These are phyloP conservation scores for Nidularia sp. DNA, from an alignment of 768 basidiomycete species.

Conservation along the genomic window DNA sequence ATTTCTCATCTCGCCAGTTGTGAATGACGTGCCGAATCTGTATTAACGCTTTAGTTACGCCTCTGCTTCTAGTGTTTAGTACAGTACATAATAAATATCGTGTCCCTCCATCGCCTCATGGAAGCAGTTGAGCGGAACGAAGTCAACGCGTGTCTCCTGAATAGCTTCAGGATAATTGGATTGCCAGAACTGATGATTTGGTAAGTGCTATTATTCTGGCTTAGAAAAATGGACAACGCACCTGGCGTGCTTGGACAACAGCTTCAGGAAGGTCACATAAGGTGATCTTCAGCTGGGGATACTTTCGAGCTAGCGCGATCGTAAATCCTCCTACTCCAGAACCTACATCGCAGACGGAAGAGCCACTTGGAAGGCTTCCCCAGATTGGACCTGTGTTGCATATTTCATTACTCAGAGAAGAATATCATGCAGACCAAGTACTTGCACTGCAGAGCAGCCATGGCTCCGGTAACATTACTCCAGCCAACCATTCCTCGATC, in stretches of 20 bases:
- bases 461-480: slow-evolving; percentile 2
- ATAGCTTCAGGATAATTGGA: slow-evolving; percentile 7
- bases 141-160: slow-evolving; percentile 7
- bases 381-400: slow-evolving; percentile 19
- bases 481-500: slow-evolving; percentile 1
- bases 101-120: slow-evolving; percentile 3
- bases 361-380: slow-evolving; percentile 12
- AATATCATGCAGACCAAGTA: neutral
- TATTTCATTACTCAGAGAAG: neutral
- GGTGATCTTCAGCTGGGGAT: slow-evolving; percentile 18
- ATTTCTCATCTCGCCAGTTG: slow-evolving; percentile 1
- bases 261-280: slow-evolving; percentile 21
- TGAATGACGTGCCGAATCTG: slow-evolving; percentile 1
- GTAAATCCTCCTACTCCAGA: slow-evolving; percentile 22
- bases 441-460: neutral
- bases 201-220: too few species aligned
- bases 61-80: neutral
- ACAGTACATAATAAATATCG: slow-evolving; percentile 11
- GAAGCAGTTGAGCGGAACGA: slow-evolving; percentile 12
- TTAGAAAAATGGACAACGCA: neutral
- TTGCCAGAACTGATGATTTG: slow-evolving; percentile 8
- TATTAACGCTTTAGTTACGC: neutral
- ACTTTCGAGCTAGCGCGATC: slow-evolving; percentile 15
- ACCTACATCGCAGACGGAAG: slow-evolving; percentile 24
- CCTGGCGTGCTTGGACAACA: slow-evolving; percentile 12